Evolutionary conservation across 169 alveolate genomes (phyloP).

Genomic region (Plasmodium cynomolgi): DNA sequence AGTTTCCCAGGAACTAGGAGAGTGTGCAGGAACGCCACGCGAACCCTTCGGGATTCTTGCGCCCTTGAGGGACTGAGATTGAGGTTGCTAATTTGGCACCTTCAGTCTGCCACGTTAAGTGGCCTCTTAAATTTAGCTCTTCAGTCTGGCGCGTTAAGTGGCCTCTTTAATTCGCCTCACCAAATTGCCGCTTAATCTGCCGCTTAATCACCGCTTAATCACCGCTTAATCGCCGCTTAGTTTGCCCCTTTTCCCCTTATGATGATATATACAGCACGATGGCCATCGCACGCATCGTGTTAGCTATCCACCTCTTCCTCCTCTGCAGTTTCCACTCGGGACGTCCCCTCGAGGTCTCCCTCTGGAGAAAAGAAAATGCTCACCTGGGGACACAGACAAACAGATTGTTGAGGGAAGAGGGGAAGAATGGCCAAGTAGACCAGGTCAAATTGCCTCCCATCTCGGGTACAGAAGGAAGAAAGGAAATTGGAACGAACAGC

Average conservation of each 20-base stretch:
- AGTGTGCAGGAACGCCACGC: not conserved
- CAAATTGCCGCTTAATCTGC: not conserved
- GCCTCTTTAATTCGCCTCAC: not conserved
- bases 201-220: not conserved
- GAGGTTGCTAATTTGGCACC: not conserved
- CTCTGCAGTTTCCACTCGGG: conserved; percentile 6
- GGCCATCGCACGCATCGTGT: conserved; percentile 2
- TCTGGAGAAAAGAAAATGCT: not conserved
- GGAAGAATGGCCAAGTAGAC: not conserved
- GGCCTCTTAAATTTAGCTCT: not conserved
- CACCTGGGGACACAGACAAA: not conserved
- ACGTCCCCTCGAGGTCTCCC: not conserved
- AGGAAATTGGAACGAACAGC: not conserved
- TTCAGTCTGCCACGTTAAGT: not conserved
- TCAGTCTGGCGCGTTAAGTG: no score
- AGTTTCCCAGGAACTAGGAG: not conserved
- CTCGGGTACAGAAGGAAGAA: not conserved
- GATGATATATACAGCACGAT: not conserved
- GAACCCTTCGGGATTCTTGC: not conserved
- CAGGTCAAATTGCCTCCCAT: not conserved
- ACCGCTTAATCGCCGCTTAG: not conserved
- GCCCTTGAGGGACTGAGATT: not conserved
- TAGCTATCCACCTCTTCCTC: not conserved
- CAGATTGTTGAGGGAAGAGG: not conserved
- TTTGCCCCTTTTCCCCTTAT: not conserved